Evolutionary conservation across 176 grass and related monocot genomes (phyloP).

Genomic region (Musa beccarii): DNA sequence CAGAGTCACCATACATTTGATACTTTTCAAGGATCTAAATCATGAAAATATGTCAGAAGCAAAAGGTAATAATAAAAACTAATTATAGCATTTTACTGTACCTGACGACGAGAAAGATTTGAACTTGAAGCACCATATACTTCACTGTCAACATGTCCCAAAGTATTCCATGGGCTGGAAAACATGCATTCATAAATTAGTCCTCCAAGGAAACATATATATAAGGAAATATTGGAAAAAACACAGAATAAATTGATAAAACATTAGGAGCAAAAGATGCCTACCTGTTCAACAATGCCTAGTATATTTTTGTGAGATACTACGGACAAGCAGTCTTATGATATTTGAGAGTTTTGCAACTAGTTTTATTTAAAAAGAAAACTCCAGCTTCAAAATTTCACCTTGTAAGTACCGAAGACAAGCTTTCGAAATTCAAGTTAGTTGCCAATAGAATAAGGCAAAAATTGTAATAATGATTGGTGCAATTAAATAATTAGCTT

Average conservation of each 20-base stretch:
- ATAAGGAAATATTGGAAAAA: not conserved
- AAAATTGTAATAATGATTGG: not conserved
- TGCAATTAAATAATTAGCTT: not conserved
- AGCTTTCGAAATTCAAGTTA: not conserved
- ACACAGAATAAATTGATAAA: not conserved
- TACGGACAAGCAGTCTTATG: not conserved
- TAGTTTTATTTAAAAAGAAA: not conserved
- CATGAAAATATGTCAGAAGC: conserved; percentile 24
- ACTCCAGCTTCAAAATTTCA: no score
- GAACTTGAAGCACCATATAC: conserved; percentile 49
- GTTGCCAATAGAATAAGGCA: not conserved
- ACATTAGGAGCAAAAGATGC: not conserved
- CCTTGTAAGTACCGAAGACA: not conserved
- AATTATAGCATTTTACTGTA: conserved; percentile 10
- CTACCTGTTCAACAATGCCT: not conserved
- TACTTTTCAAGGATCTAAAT: conserved; percentile 74
- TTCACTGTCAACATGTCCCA: conserved; percentile 60
- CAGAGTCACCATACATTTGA: conserved; percentile 82
- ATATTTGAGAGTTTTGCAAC: not conserved
- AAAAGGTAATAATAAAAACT: conserved; percentile 13
- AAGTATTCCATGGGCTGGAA: conserved; percentile 76
- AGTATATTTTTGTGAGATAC: not conserved
- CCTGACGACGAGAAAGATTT: conserved; percentile 63
- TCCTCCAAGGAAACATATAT: not conserved
- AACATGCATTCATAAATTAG: not conserved